A percentile compares a stretch with the other conserved stretches of the same genome.
These are phyloP conservation scores for Inosperma sp. DNA, from an alignment of 768 basidiomycete genomes.

Conservation along the genomic window DNA sequence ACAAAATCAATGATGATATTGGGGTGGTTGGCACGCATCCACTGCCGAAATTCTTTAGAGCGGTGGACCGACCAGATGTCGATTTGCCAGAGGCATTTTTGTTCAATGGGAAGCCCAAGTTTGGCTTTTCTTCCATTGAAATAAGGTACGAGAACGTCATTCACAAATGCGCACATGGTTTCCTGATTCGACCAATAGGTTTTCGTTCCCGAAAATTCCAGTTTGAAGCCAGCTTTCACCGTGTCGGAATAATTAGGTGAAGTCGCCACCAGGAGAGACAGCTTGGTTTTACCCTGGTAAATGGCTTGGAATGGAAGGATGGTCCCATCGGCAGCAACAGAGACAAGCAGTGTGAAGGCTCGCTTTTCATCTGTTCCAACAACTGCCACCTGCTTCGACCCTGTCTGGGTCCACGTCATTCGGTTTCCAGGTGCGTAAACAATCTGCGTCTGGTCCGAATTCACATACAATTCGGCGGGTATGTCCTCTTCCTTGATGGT, in stretches of 20 bases:
- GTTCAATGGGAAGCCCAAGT: not conserved
- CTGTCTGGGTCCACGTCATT: conserved; percentile 25
- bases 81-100: conserved; percentile 17
- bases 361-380: conserved; percentile 32
- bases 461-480: conserved; percentile 26
- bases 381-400: conserved; percentile 26
- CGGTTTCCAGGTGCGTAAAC: conserved; percentile 28
- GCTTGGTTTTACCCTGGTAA: conserved; percentile 24
- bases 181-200: conserved; percentile 26
- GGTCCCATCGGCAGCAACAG: conserved; percentile 23
- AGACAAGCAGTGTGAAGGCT: conserved; percentile 33
- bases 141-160: conserved; percentile 3
- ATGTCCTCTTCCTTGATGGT: conserved; percentile 31
- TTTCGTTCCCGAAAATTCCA: conserved; percentile 21
- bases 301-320: conserved; percentile 34
- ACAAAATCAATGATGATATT: conserved; percentile 33
- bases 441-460: conserved; percentile 35
- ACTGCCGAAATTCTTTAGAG: conserved; percentile 32
- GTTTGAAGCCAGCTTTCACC: conserved; percentile 18
- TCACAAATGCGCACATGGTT: conserved; percentile 16
- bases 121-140: not conserved
- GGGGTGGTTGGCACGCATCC: conserved; percentile 28
- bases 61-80: conserved; percentile 38
- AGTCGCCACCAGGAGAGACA: conserved; percentile 17
- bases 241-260: conserved; percentile 22